These are phyloP conservation scores for Pyrenophora teres DNA, from an alignment of 2,329 filamentous ascomycete species.

Conservation along the genomic window DNA sequence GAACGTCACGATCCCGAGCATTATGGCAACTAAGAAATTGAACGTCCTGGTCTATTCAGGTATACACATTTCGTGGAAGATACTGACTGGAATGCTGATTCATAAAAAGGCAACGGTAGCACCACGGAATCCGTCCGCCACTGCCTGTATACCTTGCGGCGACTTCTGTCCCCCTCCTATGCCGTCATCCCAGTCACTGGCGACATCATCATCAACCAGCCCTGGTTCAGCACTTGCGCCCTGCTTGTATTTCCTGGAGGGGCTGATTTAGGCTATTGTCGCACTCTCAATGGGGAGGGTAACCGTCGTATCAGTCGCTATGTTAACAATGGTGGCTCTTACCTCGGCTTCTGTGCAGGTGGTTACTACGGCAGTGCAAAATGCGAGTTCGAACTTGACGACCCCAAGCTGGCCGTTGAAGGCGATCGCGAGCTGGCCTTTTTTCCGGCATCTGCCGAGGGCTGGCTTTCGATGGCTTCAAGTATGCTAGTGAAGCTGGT, in stretches of 20 bases:
- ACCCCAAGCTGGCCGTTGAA: constrained; percentile 79
- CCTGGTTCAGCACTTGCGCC: constrained; percentile 85
- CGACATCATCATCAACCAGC: constrained; percentile 81
- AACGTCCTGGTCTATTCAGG: constrained; percentile 95
- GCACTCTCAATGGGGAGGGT: constrained; percentile 81
- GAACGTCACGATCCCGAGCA: constrained; percentile 24
- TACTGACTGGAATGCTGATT: not conserved
- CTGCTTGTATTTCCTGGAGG: constrained; percentile 91
- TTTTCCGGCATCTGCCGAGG: constrained; percentile 84
- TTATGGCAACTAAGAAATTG: constrained; percentile 71
- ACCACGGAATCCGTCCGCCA: constrained; percentile 89
- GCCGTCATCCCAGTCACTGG: constrained; percentile 86
- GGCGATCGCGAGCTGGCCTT: constrained; percentile 85
- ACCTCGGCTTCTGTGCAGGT: constrained; percentile 91
- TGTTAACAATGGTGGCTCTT: constrained; percentile 81
- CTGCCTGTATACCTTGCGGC: constrained; percentile 82
- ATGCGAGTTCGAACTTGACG: constrained; percentile 92
- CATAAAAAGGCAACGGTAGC: constrained; percentile 71
- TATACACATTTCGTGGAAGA: constrained; percentile 45
- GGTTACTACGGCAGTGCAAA: constrained; percentile 82
- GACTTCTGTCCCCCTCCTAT: constrained; percentile 86
- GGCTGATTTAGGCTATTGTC: constrained; percentile 90
- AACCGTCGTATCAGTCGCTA: constrained; percentile 85
- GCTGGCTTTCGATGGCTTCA: constrained; percentile 84
- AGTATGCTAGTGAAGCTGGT: constrained; percentile 85